phyloP scores from a whole-genome alignment of 306 rosid species.

The Begonia masoniana region DNA sequence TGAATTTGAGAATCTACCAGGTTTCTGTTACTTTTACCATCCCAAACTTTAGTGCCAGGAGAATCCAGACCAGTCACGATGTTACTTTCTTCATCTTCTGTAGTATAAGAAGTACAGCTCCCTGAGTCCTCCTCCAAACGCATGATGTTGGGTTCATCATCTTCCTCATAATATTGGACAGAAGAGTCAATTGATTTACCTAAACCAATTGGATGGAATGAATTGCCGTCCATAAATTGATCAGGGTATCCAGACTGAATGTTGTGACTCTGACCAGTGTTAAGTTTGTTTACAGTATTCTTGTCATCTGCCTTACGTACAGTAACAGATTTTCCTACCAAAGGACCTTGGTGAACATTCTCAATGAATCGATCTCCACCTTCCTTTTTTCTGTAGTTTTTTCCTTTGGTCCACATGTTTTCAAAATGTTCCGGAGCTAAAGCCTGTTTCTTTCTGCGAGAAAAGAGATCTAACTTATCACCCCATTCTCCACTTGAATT shows the following conservation, averaged over 20 bases:
- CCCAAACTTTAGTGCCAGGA: slow-evolving; percentile 97
- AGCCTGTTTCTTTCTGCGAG: slow-evolving; percentile 77
- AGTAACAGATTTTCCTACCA: slow-evolving; percentile 24
- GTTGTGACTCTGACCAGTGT: slow-evolving; percentile 26
- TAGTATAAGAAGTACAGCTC: slow-evolving; percentile 62
- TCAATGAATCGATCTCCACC: slow-evolving; percentile 37
- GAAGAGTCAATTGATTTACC: slow-evolving; percentile 22
- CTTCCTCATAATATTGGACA: slow-evolving; percentile 23
- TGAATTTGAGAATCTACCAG: slow-evolving; percentile 57
- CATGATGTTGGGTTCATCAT: slow-evolving; percentile 27
- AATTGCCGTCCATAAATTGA: slow-evolving; percentile 19
- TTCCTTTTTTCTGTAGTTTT: slow-evolving; percentile 50
- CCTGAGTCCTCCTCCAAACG: slow-evolving; percentile 41
- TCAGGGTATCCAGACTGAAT: slow-evolving; percentile 25
- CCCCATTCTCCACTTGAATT: slow-evolving; percentile 88
- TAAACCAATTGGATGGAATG: slow-evolving; percentile 19
- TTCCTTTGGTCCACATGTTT: slow-evolving; percentile 89
- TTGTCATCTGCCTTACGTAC: slow-evolving; percentile 31
- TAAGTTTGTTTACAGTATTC: slow-evolving; percentile 22
- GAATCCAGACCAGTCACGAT: slow-evolving; percentile 78
- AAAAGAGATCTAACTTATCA: slow-evolving; percentile 64
- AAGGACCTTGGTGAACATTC: slow-evolving; percentile 29
- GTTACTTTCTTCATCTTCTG: slow-evolving; percentile 68
- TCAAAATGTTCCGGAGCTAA: slow-evolving; percentile 97
- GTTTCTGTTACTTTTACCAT: slow-evolving; percentile 73